A percentile compares a stretch with the other conserved stretches of the same genome.
Conservation (phyloP, 2,329 filamentous ascomycete genomes). For the Cordyceps pruinosa region DNA sequence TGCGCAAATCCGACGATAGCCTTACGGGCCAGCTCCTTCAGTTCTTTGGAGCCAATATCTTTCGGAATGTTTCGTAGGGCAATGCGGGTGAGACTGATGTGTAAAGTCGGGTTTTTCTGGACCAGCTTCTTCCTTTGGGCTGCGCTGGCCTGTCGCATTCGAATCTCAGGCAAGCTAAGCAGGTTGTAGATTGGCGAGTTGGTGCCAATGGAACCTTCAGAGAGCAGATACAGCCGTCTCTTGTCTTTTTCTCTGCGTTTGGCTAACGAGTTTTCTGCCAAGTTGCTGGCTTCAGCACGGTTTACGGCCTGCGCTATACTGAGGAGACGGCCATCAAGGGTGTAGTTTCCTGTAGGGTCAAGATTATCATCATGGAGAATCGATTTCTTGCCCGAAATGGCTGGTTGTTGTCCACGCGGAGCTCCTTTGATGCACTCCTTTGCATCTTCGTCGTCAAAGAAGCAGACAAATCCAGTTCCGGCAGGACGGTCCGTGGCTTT, state of each 20-base stretch:
- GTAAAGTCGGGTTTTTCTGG: conserved; percentile 81
- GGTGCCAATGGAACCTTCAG: conserved; percentile 75
- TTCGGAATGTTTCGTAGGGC: conserved; percentile 88
- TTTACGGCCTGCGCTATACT: conserved; percentile 80
- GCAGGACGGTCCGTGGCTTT: conserved; percentile 76
- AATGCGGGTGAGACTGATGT: conserved; percentile 82
- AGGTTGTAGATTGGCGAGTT: conserved; percentile 70
- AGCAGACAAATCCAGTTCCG: conserved; percentile 93
- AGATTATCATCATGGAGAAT: conserved; percentile 79
- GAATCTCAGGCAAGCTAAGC: conserved; percentile 71
- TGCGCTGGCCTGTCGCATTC: conserved; percentile 79
- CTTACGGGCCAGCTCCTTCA: conserved; percentile 85
- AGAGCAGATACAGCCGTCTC: conserved; percentile 78
- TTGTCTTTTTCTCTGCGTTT: conserved; percentile 73
- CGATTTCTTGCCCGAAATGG: conserved; percentile 60
- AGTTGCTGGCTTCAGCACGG: conserved; percentile 68
- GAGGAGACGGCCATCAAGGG: conserved; percentile 80
- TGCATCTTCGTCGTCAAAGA: conserved; percentile 70
- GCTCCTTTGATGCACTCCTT: conserved; percentile 68
- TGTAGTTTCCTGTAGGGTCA: conserved; percentile 80
- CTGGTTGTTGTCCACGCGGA: conserved; percentile 49
- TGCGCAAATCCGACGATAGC: conserved; percentile 91
- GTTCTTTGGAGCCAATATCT: conserved; percentile 72
- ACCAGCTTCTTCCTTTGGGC: conserved; percentile 86
- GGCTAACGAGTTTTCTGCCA: conserved; percentile 62